Evolutionary conservation across 2,329 filamentous ascomycete genomes (phyloP).

Genomic region (Alternaria panax): DNA sequence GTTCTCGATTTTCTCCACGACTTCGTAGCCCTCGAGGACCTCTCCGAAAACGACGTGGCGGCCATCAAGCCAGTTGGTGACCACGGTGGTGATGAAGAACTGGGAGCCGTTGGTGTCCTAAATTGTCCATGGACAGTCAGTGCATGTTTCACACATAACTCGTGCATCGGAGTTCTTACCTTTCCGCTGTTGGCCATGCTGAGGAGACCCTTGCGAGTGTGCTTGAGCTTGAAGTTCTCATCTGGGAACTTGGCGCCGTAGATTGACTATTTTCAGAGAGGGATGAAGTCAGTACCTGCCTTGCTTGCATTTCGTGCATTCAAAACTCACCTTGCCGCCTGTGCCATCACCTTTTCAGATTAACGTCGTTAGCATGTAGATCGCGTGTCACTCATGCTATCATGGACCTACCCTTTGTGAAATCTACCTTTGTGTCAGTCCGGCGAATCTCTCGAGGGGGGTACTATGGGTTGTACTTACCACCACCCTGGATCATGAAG

Average conservation of each 20-base stretch:
- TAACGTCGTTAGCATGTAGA: not conserved
- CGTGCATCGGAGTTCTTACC: not conserved
- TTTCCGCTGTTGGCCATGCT: constrained; percentile 65
- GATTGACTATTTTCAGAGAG: no score
- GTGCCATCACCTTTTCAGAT: constrained; percentile 80
- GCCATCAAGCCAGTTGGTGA: constrained; percentile 84
- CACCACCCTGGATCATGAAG: constrained; percentile 92
- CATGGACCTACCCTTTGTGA: constrained; percentile 7
- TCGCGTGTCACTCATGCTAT: not conserved
- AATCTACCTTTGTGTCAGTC: constrained; percentile 6
- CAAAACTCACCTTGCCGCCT: constrained; percentile 68
- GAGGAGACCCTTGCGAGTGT: constrained; percentile 82
- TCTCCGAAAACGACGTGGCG: constrained; percentile 88
- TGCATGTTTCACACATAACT: not conserved
- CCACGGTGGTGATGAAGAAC: constrained; percentile 88
- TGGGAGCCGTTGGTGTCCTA: constrained; percentile 73
- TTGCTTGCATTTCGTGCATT: no score
- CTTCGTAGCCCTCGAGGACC: constrained; percentile 83
- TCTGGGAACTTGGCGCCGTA: constrained; percentile 85
- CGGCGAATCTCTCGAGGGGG: not conserved
- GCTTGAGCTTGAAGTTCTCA: constrained; percentile 95
- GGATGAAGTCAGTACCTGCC: no score
- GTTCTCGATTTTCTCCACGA: constrained; percentile 81
- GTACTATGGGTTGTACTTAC: constrained; percentile 4
- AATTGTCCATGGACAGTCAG: not conserved